Conservation (phyloP, 139 green algal species). For the Prasinococcaceae sp. region DNA sequence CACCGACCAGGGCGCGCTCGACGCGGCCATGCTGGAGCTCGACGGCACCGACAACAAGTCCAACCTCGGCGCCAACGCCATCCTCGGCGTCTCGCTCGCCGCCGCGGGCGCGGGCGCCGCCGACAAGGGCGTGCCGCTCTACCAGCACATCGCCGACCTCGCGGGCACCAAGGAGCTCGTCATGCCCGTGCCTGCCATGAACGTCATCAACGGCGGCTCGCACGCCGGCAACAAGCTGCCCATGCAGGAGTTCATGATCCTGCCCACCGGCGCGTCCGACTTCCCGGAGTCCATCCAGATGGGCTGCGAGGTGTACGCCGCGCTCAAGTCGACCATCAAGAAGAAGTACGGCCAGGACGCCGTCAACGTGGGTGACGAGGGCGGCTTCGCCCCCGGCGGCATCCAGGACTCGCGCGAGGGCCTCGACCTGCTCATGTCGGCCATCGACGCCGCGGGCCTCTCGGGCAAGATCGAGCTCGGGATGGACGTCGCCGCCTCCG, state of each 20-base stretch:
- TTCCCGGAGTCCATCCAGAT: slow-evolving; percentile 93
- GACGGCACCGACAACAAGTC: slow-evolving; percentile 95
- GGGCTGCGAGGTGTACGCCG: slow-evolving; percentile 90
- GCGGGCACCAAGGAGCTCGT: slow-evolving; percentile 30
- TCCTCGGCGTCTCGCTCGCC: slow-evolving; percentile 93
- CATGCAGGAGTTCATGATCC: slow-evolving; percentile 99
- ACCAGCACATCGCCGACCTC: slow-evolving; percentile 47
- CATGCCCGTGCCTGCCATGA: slow-evolving; percentile 95
- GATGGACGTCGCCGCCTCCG: slow-evolving; percentile 92
- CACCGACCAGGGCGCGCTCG: slow-evolving; percentile 73
- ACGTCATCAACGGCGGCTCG: slow-evolving; percentile 98
- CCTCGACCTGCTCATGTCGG: slow-evolving; percentile 75
- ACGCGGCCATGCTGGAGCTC: slow-evolving; percentile 84
- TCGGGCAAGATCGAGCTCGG: slow-evolving; percentile 94
- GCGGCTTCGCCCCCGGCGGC: slow-evolving; percentile 77
- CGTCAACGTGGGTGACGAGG: slow-evolving; percentile 97
- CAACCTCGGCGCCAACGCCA: slow-evolving; percentile 95
- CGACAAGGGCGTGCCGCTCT: slow-evolving; percentile 89
- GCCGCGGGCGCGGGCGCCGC: slow-evolving; percentile 82
- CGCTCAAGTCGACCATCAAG: slow-evolving; percentile 76
- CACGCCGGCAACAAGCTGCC: slow-evolving; percentile 95
- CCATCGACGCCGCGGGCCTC: slow-evolving; percentile 85
- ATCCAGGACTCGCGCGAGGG: slow-evolving; percentile 76
- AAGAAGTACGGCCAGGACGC: slow-evolving; percentile 97
- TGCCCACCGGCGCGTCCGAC: slow-evolving; percentile 62